Evolutionary conservation across 352 stramenopile genomes (phyloP), one percentile per base, ranked within the genome.

Genomic region (Phytopythium litorale): DNA sequence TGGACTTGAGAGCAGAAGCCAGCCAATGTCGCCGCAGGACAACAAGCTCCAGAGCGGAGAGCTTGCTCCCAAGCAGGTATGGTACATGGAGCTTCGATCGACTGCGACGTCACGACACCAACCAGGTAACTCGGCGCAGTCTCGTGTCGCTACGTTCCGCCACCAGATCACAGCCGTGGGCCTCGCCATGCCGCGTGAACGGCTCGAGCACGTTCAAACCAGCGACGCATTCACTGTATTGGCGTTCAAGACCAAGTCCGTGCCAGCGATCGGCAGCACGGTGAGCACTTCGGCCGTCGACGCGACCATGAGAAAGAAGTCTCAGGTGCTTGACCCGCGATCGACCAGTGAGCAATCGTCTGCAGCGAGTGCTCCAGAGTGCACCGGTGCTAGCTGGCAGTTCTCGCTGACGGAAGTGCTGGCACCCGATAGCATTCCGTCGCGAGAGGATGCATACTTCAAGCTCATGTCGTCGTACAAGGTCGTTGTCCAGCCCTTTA

Each of bases 391-490:
- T 7, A 79, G 65, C 30, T 89, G 79, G 79, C 70, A 77, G 15
- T 72, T 89, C 11, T 75, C 65, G 15, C 58, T 76, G 11, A 63
- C 58, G 0, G 66, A 77, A 0, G 59, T 73, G 6, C 64, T 88
- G 12, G 42, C 56, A 2, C 19, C 23, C 7, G 70, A 66, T 16
- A 68, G 73, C 5, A 76, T 90, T 28, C 78, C 81, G 9, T 90
- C 81, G 7, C 73, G 67, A 54, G 71, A 86, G 60, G 54, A 68
- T 1, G 63, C 51, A 9, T 90, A 79, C 59, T 87, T 76, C 60
- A 55, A 74, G 21, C 78, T 85, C 58, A 90, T 88, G 77, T 52
- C 40, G 4, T 79, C 76, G 51, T 90, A 88, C 64, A 81, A 80
- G 61, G 71, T 88, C 8, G 60, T 68, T 15, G 66, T 87, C 21